A percentile compares a stretch with the other conserved stretches of the same genome.
These are phyloP conservation scores for Paramecium biaurelia DNA, from an alignment of 73 alveolate species.

Conservation along the genomic window DNA sequence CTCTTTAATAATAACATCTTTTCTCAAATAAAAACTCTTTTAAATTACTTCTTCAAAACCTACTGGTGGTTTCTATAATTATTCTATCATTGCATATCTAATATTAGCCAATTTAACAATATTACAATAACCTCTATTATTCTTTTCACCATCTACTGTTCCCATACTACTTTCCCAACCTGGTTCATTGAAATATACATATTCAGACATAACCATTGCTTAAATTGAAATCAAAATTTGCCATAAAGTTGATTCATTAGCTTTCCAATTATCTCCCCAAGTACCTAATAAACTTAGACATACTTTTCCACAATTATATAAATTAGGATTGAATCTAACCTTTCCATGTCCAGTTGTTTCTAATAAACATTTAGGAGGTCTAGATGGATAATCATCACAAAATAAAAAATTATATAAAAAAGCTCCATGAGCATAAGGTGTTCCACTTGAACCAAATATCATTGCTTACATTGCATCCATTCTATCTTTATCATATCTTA, in stretches of 20 bases:
- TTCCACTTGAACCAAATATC: slow-evolving; percentile 91
- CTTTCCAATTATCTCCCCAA: slow-evolving; percentile 98
- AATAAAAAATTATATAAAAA: slow-evolving; percentile 86
- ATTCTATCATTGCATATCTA: slow-evolving; percentile 81
- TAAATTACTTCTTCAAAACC: slow-evolving; percentile 79
- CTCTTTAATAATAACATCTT: slow-evolving; percentile 85
- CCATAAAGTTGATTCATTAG: slow-evolving; percentile 86
- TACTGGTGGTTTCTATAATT: slow-evolving; percentile 71
- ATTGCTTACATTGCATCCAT: slow-evolving; percentile 66
- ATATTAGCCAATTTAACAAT: slow-evolving; percentile 81
- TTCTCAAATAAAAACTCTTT: slow-evolving; percentile 92
- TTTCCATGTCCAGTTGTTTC: slow-evolving; percentile 93
- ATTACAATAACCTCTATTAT: slow-evolving; percentile 91
- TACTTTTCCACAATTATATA: slow-evolving; percentile 93
- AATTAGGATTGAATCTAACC: slow-evolving; percentile 93
- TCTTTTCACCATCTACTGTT: slow-evolving; percentile 92
- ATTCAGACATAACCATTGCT: slow-evolving; percentile 94
- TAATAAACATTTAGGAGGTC: slow-evolving; percentile 89
- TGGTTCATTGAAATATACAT: slow-evolving; percentile 95
- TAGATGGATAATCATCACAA: slow-evolving; percentile 88
- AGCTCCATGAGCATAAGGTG: slow-evolving; percentile 98
- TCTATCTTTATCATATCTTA: slow-evolving; percentile 41
- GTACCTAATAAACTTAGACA: slow-evolving; percentile 93
- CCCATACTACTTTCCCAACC: slow-evolving; percentile 94
- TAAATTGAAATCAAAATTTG: slow-evolving; percentile 89